Evolutionary conservation across 805 yeast species (phyloP), one percentile per base, ranked within the genome.

Genomic region (Yarrowia sp.): DNA sequence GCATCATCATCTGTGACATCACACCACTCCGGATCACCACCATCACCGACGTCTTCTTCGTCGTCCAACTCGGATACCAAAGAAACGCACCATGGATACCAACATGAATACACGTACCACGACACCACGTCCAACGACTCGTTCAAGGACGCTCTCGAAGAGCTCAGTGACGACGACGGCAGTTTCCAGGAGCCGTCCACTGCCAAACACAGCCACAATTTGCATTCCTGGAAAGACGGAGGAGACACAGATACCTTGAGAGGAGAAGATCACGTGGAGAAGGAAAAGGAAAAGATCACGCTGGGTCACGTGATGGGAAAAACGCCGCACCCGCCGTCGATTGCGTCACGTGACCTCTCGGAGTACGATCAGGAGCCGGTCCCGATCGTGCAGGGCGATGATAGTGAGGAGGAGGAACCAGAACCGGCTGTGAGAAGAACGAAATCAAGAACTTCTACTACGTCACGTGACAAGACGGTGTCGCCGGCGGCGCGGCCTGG

Each of bases 111-210:
- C 63, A 58, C 64, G 17, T n/a, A 30, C 64, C 64, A 58, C 24
- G 36, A 30, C n/a, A 30, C 63, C 7, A 55, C 63, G 24, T 58
- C 64, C 50, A 40, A 17, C 14, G 64, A 58, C 33, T 58, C 64
- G 50, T 58, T 58, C 44, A 42, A 58, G 19, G 64, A 58, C 64
- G 64, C 64, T 1, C 36, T 58, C 19, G 64, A 58, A n/a, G 49
- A 43, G 19, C 38, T 38, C 30, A 15, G 19, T 6, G 42, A 34
- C 15, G 58, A 52, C 34, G 34, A 14, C 8, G 53, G 13, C n/a
- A 34, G 42, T 19, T 8, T 13, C 36, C 58, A 13, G 33, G 58
- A 52, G 19, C 33, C 38, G 19, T 36, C 58, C 1, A 52, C 58
- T 0, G 58, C 58, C 9, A 52, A 52, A 15, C 15, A 3, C 58